Evolutionary conservation across 2,329 filamentous ascomycete genomes (phyloP).

Genomic region (Sporothrix mexicana): DNA sequence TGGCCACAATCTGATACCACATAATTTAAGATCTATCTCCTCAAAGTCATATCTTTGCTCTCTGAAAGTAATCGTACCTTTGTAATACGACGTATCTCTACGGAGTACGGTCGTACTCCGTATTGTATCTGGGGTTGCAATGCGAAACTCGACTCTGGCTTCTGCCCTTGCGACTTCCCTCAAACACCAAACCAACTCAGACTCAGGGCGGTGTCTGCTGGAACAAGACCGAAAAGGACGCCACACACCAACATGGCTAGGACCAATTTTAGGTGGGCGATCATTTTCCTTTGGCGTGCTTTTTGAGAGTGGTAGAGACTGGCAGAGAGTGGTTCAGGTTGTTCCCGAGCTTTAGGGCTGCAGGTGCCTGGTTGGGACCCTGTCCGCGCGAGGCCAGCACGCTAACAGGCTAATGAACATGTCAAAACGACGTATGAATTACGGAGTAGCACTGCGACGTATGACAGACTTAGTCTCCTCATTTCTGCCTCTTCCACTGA

Average conservation of each 20-base stretch:
- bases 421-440: too few relatives aligned
- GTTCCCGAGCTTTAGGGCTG: not conserved
- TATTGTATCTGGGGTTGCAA: not conserved
- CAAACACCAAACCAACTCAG: too few relatives aligned
- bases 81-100: not conserved
- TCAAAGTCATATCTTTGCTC: too few relatives aligned
- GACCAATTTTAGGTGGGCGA: conserved; percentile 14
- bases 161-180: too few relatives aligned
- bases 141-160: not conserved
- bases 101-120: too few relatives aligned
- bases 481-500: too few relatives aligned
- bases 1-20: not conserved
- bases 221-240: conserved; percentile 1
- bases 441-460: conserved; percentile 22
- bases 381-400: not conserved
- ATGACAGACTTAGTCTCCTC: too few relatives aligned
- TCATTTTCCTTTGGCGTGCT: conserved; percentile 2
- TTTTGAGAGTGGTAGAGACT: too few relatives aligned
- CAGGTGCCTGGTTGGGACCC: not conserved
- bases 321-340: too few relatives aligned
- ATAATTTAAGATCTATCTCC: too few relatives aligned
- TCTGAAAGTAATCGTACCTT: too few relatives aligned
- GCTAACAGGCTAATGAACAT: not conserved
- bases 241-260: not conserved
- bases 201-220: conserved; percentile 24